Conservation (phyloP, 495 filamentous ascomycete genomes). For the Aspergillus olivimuriae region DNA sequence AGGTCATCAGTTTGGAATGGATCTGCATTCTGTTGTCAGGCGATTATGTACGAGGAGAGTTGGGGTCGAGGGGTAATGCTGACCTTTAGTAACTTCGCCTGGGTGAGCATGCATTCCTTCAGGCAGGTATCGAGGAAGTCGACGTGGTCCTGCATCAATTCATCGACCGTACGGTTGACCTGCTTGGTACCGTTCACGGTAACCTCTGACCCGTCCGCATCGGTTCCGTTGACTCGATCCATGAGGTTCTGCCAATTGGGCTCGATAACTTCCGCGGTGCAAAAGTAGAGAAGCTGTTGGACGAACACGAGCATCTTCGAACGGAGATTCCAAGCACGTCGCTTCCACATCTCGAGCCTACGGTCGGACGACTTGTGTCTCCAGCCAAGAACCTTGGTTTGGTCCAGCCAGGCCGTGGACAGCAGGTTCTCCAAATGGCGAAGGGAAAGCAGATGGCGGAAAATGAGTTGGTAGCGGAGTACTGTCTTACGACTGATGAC, state of each 20-base stretch:
- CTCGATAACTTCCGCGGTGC: constrained; percentile 93
- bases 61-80: constrained; percentile 18
- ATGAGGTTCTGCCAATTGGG: constrained; percentile 94
- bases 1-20: constrained; percentile 88
- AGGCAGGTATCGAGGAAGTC: constrained; percentile 96
- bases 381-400: constrained; percentile 80
- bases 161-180: constrained; percentile 82
- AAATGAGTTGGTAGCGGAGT: constrained; percentile 90
- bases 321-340: constrained; percentile 82
- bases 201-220: constrained; percentile 46
- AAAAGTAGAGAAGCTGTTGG: constrained; percentile 93
- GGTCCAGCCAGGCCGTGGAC: constrained; percentile 80
- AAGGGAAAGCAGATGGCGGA: constrained; percentile 83
- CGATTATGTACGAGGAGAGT: no score
- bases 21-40: constrained; percentile 62
- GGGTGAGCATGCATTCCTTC: constrained; percentile 98
- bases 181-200: constrained; percentile 42
- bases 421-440: constrained; percentile 84
- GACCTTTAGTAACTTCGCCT: constrained; percentile 85
- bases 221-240: constrained; percentile 64
- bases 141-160: constrained; percentile 98
- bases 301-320: constrained; percentile 95
- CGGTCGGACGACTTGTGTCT: constrained; percentile 67
- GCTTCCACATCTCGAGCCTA: constrained; percentile 84
- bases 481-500: constrained; percentile 96